Base-by-base conservation (phyloP, 2,329 filamentous ascomycete genomes). In the Hirsutella thompsonii region DNA sequence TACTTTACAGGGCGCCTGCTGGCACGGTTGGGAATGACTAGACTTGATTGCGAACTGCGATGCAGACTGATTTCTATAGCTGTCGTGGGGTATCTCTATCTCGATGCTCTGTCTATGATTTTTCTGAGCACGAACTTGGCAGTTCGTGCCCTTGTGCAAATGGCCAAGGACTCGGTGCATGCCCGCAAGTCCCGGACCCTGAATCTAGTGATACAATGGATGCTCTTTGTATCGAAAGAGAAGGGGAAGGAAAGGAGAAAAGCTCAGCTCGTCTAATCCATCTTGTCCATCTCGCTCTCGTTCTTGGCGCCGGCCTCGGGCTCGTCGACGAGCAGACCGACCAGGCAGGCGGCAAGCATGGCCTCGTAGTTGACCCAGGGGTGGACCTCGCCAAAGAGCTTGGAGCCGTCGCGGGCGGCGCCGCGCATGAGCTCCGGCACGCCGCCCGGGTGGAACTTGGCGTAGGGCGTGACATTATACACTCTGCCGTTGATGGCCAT, bases 401-500 rank as follows among this genome's bases (percentile, higher is more conserved):
- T 68, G 2, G 72, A 79, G 29, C 72, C 78, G 54, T 83, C 79
- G 42, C 69, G 63, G 0, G 69, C 79, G 0, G 79, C 79, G 28
- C 68, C 71, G 26, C 75, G 66, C 58, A 83, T 61, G 46, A 92
- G 59, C 62, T 93, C 84, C 4, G 78, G 76, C 51, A 81, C 76
- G 8, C 85, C 92, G 19, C 92, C 92, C 0, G 92, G 92, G 58
- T 98, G 92, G 56, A 88, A 98, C 1, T 83, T 79, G 29, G 88
- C 58, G 56, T 96, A 98, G 0, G 90, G 87, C 0, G 81, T 82
- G 43, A 98, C 81, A 55, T 96, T 96, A 64, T 96, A 98, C 21
- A 96, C 90, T 53, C 84, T 83, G 1, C 90, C 89, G 45, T 86
- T 82, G 45, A 94, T 81, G 1, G 79, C 84, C 45, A 83, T 93